These are phyloP conservation scores for Prosopis cineraria DNA, from an alignment of 306 rosid genomes.

Conservation along the genomic window DNA sequence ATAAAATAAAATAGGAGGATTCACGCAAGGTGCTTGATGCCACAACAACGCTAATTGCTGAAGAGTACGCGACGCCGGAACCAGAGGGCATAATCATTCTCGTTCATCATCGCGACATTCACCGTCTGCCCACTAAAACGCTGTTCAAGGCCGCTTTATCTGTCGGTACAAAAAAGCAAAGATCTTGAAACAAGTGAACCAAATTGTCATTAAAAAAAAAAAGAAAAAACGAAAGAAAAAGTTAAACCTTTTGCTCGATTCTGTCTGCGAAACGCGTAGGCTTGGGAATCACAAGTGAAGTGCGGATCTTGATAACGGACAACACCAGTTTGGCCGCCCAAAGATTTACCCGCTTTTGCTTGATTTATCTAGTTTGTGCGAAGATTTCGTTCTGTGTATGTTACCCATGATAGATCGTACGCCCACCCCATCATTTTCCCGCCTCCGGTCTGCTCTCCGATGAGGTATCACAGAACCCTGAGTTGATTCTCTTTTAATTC, in stretches of 20 bases:
- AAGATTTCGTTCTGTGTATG: slow-evolving; percentile 9
- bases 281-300: slow-evolving; percentile 18
- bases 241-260: slow-evolving; percentile 16
- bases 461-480: neutral
- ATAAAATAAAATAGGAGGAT: no score
- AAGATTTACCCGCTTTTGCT: slow-evolving; percentile 18
- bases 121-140: slow-evolving; percentile 29
- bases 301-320: slow-evolving; percentile 39
- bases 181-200: slow-evolving; percentile 1
- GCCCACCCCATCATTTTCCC: neutral
- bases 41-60: neutral
- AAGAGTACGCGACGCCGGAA: neutral
- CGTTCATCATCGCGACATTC: neutral
- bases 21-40: neutral
- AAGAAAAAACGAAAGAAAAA: slow-evolving; percentile 12
- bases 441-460: neutral
- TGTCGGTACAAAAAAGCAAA: slow-evolving; percentile 37
- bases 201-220: neutral
- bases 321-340: neutral
- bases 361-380: neutral
- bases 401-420: slow-evolving; percentile 34
- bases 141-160: slow-evolving; percentile 16
- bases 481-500: slow-evolving; percentile 8
- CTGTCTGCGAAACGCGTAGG: neutral
- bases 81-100: neutral